Evolutionary conservation across 345 rosid genomes (phyloP).

Genomic region (Garcia nutans): DNA sequence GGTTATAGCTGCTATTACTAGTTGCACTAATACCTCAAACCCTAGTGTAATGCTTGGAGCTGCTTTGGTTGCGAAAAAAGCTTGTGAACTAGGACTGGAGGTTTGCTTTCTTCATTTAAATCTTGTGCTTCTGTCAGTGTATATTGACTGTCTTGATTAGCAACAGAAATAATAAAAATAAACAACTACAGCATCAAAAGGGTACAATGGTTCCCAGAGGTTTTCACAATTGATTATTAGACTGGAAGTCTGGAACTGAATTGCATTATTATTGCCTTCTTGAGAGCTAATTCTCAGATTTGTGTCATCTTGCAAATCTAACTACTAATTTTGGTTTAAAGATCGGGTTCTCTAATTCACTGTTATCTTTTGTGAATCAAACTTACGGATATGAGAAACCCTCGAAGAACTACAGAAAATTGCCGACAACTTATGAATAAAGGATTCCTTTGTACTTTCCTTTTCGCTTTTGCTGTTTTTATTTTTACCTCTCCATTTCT

Average conservation of each 20-base stretch:
- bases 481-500: not conserved
- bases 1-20: slow-evolving; percentile 93
- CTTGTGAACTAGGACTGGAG: slow-evolving; percentile 83
- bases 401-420: not conserved
- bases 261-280: not conserved
- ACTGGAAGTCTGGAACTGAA: not conserved
- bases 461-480: not conserved
- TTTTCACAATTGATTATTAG: not conserved
- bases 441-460: not conserved
- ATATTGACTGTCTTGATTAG: not conserved
- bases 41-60: slow-evolving; percentile 98
- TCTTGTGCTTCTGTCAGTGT: not conserved
- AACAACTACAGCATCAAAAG: not conserved
- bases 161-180: not conserved
- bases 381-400: not conserved
- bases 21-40: slow-evolving; percentile 97
- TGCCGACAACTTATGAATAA: not conserved
- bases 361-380: not conserved
- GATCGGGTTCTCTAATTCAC: not conserved
- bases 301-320: not conserved
- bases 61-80: slow-evolving; percentile 92
- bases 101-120: slow-evolving; percentile 39
- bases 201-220: not conserved
- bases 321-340: not conserved
- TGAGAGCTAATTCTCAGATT: not conserved